These are phyloP conservation scores for Hypoxylon lenormandii DNA, from an alignment of 495 filamentous ascomycete genomes.

Conservation along the genomic window DNA sequence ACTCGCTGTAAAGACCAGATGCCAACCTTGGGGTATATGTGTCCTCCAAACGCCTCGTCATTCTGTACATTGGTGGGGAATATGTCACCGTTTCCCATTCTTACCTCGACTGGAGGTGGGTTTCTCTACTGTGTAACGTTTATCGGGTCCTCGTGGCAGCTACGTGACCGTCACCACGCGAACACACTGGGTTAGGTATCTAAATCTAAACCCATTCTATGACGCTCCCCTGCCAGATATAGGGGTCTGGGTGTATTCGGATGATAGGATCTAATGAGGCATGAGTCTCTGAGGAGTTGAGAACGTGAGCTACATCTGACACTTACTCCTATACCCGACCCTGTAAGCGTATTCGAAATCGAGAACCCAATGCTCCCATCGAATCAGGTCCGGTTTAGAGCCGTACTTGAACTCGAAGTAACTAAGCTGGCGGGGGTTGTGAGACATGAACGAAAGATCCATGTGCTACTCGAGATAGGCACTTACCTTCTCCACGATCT, in stretches of 20 bases:
- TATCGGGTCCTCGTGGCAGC: not conserved
- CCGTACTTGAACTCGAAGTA: constrained; percentile 46
- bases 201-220: constrained; percentile 36
- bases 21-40: constrained; percentile 37
- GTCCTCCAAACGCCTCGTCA: constrained; percentile 32
- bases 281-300: constrained; percentile 6
- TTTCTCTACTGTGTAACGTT: not conserved
- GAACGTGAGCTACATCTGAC: not conserved
- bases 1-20: constrained; percentile 15
- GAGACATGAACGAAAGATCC: not conserved
- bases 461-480: not conserved
- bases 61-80: not conserved
- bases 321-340: constrained; percentile 46
- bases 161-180: not conserved
- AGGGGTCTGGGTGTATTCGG: constrained; percentile 46
- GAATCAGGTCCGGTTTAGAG: constrained; percentile 40
- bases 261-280: constrained; percentile 39
- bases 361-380: constrained; percentile 51
- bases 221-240: constrained; percentile 44
- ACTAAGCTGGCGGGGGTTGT: constrained; percentile 30
- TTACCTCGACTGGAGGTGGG: not conserved
- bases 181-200: not conserved
- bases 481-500: constrained; percentile 38
- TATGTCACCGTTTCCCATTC: not conserved
- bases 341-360: constrained; percentile 45